These are phyloP conservation scores for Purpureocillium takamizusanense DNA, from an alignment of 2,329 filamentous ascomycete species.

Conservation along the genomic window DNA sequence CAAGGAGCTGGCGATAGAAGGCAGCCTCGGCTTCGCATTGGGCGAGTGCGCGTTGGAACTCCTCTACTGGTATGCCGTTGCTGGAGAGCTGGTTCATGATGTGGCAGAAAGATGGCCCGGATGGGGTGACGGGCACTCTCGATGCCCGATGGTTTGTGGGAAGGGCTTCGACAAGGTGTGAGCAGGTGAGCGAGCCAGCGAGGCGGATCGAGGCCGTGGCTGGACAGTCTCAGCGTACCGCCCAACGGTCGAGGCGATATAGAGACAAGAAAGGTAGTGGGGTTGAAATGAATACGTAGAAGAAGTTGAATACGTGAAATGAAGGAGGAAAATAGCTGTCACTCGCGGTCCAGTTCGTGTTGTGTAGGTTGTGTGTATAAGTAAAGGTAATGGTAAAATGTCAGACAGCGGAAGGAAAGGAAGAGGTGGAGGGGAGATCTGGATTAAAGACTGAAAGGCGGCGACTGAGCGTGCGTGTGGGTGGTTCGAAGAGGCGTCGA, in stretches of 20 bases:
- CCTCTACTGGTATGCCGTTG: not conserved
- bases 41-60: conserved; percentile 3
- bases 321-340: not conserved
- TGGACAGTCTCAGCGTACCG: too few relatives aligned
- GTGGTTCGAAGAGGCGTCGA: conserved; percentile 1
- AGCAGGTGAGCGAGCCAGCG: too few relatives aligned
- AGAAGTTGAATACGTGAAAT: not conserved
- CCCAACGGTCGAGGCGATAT: not conserved
- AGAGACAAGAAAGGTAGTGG: not conserved
- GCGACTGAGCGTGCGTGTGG: not conserved
- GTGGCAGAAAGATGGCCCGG: not conserved
- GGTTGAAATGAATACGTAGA: not conserved
- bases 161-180: too few relatives aligned
- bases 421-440: not conserved
- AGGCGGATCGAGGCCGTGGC: too few relatives aligned
- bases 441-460: not conserved
- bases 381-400: not conserved
- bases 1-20: conserved; percentile 1
- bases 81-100: conserved; percentile 1
- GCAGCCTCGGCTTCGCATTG: conserved; percentile 1
- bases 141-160: not conserved
- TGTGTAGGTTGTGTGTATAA: too few relatives aligned
- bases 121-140: not conserved
- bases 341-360: not conserved
- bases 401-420: not conserved